Conservation (phyloP, 2,329 filamentous ascomycete genomes). For the Pestalotiopsis sp. region DNA sequence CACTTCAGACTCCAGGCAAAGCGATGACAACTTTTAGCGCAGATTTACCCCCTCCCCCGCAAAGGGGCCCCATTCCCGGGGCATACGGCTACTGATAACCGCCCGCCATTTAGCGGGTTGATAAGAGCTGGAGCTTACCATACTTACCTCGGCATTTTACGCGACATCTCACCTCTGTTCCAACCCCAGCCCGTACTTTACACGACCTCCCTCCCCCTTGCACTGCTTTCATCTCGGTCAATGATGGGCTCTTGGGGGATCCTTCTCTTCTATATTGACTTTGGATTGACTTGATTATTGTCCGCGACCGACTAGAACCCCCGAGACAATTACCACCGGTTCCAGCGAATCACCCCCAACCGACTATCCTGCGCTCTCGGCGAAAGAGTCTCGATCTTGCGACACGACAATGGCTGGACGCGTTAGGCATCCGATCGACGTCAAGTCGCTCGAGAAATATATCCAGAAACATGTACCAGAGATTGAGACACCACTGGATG, state of each 20-base stretch:
- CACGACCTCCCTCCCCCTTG: background rate
- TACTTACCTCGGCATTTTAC: background rate
- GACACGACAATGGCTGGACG: conserved; percentile 72
- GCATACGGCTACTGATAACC: conserved; percentile 8
- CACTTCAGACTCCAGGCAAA: background rate
- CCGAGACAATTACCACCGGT: background rate
- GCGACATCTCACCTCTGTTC: background rate
- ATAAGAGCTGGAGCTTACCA: background rate
- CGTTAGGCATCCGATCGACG: conserved; percentile 88
- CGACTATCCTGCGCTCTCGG: background rate
- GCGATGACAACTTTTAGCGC: background rate
- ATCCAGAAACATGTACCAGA: conserved; percentile 77
- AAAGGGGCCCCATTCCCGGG: conserved; percentile 5
- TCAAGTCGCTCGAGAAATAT: conserved; percentile 77
- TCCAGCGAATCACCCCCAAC: too few relatives aligned
- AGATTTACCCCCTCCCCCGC: conserved; percentile 6
- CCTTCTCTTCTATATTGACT: background rate
- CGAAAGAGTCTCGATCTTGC: background rate
- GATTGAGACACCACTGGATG: conserved; percentile 79
- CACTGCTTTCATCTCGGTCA: background rate
- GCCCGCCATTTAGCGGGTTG: background rate
- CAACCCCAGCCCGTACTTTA: background rate
- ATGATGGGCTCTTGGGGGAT: background rate
- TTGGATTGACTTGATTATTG: background rate
- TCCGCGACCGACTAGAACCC: background rate